phyloP scores from a whole-genome alignment of 2,329 filamentous ascomycete genomes.

The Clathrospora elynae region DNA sequence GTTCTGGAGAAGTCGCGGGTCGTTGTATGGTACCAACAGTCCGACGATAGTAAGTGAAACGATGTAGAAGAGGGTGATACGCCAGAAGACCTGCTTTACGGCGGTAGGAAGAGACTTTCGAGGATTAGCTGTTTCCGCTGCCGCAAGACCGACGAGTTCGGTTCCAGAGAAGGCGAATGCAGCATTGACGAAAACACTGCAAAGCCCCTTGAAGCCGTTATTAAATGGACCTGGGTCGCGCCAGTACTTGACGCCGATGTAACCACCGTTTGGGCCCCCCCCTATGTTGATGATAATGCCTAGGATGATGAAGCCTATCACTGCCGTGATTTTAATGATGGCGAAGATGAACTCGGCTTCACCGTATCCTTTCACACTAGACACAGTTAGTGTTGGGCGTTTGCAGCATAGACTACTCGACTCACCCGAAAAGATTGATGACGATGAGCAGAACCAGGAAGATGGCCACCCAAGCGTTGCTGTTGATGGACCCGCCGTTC shows the following conservation, averaged over 20 bases:
- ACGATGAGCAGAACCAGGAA: constrained; percentile 76
- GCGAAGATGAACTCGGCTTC: constrained; percentile 90
- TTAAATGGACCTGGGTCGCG: constrained; percentile 79
- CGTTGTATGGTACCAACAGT: constrained; percentile 76
- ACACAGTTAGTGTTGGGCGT: constrained; percentile 44
- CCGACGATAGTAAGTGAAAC: constrained; percentile 81
- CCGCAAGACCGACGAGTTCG: constrained; percentile 76
- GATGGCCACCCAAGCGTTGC: constrained; percentile 74
- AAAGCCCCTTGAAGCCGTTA: constrained; percentile 83
- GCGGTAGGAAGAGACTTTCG: constrained; percentile 85
- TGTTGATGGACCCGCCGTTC: constrained; percentile 59
- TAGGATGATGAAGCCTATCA: constrained; percentile 87
- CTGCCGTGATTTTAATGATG: constrained; percentile 81
- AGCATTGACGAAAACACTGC: constrained; percentile 75
- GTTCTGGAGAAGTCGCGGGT: constrained; percentile 65
- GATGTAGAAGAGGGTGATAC: constrained; percentile 75
- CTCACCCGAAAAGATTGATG: constrained; percentile 65
- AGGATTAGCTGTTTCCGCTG: constrained; percentile 78
- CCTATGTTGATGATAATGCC: constrained; percentile 86
- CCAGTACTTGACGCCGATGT: constrained; percentile 83
- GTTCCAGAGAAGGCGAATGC: constrained; percentile 78
- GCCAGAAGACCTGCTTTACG: constrained; percentile 95
- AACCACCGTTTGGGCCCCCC: constrained; percentile 64
- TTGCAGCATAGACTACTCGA: not conserved
- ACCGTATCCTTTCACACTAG: constrained; percentile 82